These are phyloP conservation scores for Ephemerocybe angulata DNA, from an alignment of 768 basidiomycete species.

Conservation along the genomic window DNA sequence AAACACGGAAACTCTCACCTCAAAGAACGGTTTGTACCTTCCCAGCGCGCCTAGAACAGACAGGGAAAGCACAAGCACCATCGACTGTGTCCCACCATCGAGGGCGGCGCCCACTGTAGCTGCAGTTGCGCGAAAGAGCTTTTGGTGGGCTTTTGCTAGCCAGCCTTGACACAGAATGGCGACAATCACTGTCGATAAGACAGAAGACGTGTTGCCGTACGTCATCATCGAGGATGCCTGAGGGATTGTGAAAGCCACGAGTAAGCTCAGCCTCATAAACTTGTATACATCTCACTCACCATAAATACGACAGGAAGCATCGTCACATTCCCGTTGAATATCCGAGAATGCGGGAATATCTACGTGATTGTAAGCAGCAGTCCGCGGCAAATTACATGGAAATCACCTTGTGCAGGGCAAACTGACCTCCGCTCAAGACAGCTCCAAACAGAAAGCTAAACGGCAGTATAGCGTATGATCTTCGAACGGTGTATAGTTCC, in stretches of 20 bases:
- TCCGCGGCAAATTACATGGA: background rate
- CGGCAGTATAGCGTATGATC: constrained; percentile 56
- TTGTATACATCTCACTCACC: background rate
- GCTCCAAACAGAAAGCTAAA: constrained; percentile 30
- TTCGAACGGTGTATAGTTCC: constrained; percentile 48
- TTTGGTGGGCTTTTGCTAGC: background rate
- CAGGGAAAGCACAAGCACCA: background rate
- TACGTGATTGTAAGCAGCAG: background rate
- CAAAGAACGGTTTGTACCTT: background rate
- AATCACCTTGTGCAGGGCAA: background rate
- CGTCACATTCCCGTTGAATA: background rate
- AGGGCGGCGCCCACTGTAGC: background rate
- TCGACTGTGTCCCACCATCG: background rate
- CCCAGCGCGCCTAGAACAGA: background rate
- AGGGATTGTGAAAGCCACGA: background rate
- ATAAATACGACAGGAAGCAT: background rate
- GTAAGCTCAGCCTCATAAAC: background rate
- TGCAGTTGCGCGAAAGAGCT: background rate
- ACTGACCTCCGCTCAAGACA: background rate
- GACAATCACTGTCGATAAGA: background rate
- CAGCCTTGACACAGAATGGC: background rate
- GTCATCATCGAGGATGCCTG: constrained; percentile 1
- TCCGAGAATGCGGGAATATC: background rate
- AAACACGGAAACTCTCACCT: background rate
- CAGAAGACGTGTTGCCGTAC: constrained; percentile 1